Base-by-base conservation (phyloP, 208 protist species). In the Trypanosoma conorhini region DNA sequence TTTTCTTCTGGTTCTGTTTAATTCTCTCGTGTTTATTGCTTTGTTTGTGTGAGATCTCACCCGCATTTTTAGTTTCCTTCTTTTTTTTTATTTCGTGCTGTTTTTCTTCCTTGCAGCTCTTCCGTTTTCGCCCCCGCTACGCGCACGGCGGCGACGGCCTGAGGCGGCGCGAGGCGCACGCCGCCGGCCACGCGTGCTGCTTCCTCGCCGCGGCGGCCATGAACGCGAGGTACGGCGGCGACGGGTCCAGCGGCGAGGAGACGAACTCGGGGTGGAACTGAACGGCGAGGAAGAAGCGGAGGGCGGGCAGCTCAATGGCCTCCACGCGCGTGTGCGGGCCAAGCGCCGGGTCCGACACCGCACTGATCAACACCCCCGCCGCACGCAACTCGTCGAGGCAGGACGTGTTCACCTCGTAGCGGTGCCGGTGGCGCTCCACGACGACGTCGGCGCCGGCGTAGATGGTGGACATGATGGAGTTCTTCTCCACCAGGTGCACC, bases 231-330 rank as follows among this genome's bases (percentile, higher is more conserved):
- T 99, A 99, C 66, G 95, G 89, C 54, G 98, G 97, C 15, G 96
- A 98, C 31, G 99, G 98, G 64, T 94, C 88, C 33, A 96, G 83
- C 33, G 97, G 97, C 13, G 96, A 87, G 4, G 95, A 96, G 58
- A 98, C 88, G 81, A 99, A 99, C 88, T 99, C 98, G 30, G 99
- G 99, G 70, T 99, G 99, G 84, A 95, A 99, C 81, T 99, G 98
- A 66, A 96, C 87, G 3, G 94, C 98, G 22, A 99, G 65, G 84
- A 97, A 99, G 80, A 97, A 98, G 54, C 77, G 81, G 12, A 91
- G 72, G 13, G 74, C 62, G n/a, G 83, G 85, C 26, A 87, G 60
- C 74, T 97, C 92, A 46, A 97, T 93, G 4, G 90, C 87, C 82
- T 98, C 93, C 46, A 97, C 87, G n/a, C 93, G 89, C 72, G 86